Conservation (phyloP, 352 stramenopile species). For the Phytopythium sindhum region DNA sequence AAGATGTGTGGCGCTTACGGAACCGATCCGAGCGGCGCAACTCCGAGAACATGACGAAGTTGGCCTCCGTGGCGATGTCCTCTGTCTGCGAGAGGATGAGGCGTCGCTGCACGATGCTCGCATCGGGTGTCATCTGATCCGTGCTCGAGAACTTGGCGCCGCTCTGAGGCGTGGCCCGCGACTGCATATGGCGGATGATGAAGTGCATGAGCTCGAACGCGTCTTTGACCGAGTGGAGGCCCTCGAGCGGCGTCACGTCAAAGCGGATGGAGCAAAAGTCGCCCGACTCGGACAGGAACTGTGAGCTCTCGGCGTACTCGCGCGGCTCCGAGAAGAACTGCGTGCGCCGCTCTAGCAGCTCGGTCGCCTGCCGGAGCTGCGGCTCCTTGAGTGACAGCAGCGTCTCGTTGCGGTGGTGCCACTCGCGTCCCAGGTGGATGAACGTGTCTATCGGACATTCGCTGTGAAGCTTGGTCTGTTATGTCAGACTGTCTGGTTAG, state of each 20-base stretch:
- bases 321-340: conserved; percentile 35
- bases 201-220: conserved; percentile 36
- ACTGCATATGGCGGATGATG: conserved; percentile 35
- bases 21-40: conserved; percentile 3
- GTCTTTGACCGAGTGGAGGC: conserved; percentile 24
- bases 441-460: conserved; percentile 32
- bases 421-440: conserved; percentile 39
- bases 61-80: conserved; percentile 30
- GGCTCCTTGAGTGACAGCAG: conserved; percentile 31
- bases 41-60: conserved; percentile 40
- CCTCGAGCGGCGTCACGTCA: conserved; percentile 29
- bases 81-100: conserved; percentile 32
- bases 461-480: conserved; percentile 21
- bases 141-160: conserved; percentile 29
- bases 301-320: conserved; percentile 30
- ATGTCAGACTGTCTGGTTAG: neutral
- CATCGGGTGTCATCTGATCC: conserved; percentile 22
- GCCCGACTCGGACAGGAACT: conserved; percentile 37
- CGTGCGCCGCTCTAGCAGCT: conserved; percentile 41
- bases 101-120: conserved; percentile 31
- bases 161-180: conserved; percentile 16
- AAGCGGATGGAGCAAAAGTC: conserved; percentile 45
- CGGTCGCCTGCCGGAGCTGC: conserved; percentile 31
- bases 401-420: conserved; percentile 18
- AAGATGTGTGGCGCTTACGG: neutral